Evolutionary conservation across 2,329 filamentous ascomycete species (phyloP), one percentile per base, ranked within the genome.

Genomic region (Beauveria asiatica): DNA sequence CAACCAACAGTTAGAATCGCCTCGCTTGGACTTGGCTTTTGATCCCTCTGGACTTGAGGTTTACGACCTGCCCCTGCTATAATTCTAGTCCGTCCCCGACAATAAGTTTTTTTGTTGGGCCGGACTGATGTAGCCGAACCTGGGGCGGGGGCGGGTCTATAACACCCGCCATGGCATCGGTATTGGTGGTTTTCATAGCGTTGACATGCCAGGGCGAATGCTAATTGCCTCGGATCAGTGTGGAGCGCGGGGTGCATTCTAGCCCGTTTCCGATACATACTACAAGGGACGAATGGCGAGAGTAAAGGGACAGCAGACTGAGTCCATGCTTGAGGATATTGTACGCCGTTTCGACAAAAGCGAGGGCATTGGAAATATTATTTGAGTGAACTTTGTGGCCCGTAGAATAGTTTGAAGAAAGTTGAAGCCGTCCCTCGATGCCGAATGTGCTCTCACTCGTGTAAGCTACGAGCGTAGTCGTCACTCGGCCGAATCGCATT

Each of bases 171-270:
- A 49, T 21, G 17, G 16, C 25, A 23, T 30, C 4, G 9, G 21
- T 42, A 17, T 53, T 9, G 11, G 21, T 42, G 16, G 3, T 25
- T 37, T 17, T 5, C 48, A 33, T 39, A 10, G 37, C 39, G 51
- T 54, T 54, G 23, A 54, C 51, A 27, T 44, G 39, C 23, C 23
- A 39, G 51, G 17, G 16, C 16, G 13, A 25, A 13, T 10, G 7
- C 23, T 25, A 44, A 27, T 25, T 54, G 51, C 51, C 51, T 54
- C 51, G 51, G 51, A 9, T 30, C 39, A 33, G 9, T 23, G 51
- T 54, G 51, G 51, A 27, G 39, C 30, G 51, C 39, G 51, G 51
- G 23, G 39, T 41, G 50, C n/a, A 19, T 50, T 23, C 48, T 50
- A 4, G 48, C 27, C 49, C 45, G 30, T 9, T 19, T 37, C 49